Base-by-base conservation (phyloP, 2,329 filamentous ascomycete genomes). In the Fusarium verrucosum region DNA sequence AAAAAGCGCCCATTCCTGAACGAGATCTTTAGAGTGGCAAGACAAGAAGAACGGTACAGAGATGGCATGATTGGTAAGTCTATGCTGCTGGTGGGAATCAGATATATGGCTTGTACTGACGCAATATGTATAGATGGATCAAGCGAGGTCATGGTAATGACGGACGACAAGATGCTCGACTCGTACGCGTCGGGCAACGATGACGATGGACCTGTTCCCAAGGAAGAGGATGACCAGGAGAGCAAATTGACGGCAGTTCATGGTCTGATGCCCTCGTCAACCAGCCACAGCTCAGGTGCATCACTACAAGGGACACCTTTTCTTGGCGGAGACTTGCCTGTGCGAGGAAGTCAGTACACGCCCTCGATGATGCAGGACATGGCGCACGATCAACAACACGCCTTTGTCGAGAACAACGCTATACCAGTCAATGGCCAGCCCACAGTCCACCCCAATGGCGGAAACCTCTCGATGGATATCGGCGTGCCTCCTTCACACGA, bases 1-100 rank as follows among this genome's bases (percentile, higher is more conserved):
- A 78, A 78, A 61, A 89, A 89, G 77, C 82, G 79, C 54, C 79
- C 80, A 0, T 86, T 81, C 43, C 70, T 89, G 10, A 83, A 81
- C 50, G 86, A 89, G 68, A 83, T 89, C 10, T 89, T 89, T 76
- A 84, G 82, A 59, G 81, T 89, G 26, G 87, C 87, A 1, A 80
- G 76, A 52, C 74, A 78, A 26, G 84, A 89, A 62, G 85, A 88
- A 70, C 78, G 82, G 6, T 88, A 76, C 68, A 83, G 78, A 63
- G 81, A 83, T 38, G 82, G 81, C 23, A 84, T 87, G 67, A 84
- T 88, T 46, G 86, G 87, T 88, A 73, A 64, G 80, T 25, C 13
- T 16, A 19, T 4, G 8, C 20, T 4, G 8, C 20, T 20, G 9
- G n/a, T 10, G n/a, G 22, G 30, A 23, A 35, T 7, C 17, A 5